A percentile compares a stretch with the other conserved stretches of the same genome.
phyloP scores from a whole-genome alignment of 257 asterid genomes.

The Nyctanthes arbortristis region DNA sequence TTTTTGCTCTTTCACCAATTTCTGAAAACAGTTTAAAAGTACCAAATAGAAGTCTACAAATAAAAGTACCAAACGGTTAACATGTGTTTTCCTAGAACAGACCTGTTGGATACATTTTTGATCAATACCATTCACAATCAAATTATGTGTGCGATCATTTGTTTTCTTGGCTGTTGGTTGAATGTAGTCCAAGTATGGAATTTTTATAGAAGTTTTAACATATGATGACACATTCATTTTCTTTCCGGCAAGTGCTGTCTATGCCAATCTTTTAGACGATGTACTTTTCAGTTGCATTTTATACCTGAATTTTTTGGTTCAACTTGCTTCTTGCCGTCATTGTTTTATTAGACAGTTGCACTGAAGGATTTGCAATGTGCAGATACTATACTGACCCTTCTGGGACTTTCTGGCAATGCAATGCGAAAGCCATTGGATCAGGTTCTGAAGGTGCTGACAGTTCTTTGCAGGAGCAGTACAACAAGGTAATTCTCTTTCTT shows the following conservation, averaged over 20 bases:
- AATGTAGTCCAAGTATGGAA: not conserved
- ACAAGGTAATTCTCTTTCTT: conserved; percentile 47
- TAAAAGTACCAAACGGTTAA: no score
- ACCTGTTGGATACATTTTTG: not conserved
- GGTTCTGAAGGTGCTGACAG: conserved; percentile 99
- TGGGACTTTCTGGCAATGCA: conserved; percentile 97
- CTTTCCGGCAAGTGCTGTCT: not conserved
- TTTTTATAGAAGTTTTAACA: not conserved
- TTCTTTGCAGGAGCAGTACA: conserved; percentile 94
- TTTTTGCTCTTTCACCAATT: not conserved
- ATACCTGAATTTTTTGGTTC: not conserved
- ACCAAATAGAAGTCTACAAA: not conserved
- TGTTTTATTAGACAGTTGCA: not conserved
- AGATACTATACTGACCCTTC: conserved; percentile 91
- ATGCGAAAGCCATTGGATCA: conserved; percentile 96
- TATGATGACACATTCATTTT: not conserved
- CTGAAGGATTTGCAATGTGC: conserved; percentile 21
- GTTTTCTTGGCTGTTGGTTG: not conserved
- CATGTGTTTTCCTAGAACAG: not conserved
- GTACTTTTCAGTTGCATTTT: not conserved
- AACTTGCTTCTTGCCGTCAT: not conserved
- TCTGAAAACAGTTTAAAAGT: not conserved
- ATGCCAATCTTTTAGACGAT: not conserved
- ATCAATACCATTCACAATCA: not conserved
- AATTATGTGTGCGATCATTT: not conserved